A percentile compares a stretch with the other conserved stretches of the same genome.
Evolutionary conservation across 139 green algal genomes (phyloP).

Genomic region (Diplosphaera chodatii): DNA sequence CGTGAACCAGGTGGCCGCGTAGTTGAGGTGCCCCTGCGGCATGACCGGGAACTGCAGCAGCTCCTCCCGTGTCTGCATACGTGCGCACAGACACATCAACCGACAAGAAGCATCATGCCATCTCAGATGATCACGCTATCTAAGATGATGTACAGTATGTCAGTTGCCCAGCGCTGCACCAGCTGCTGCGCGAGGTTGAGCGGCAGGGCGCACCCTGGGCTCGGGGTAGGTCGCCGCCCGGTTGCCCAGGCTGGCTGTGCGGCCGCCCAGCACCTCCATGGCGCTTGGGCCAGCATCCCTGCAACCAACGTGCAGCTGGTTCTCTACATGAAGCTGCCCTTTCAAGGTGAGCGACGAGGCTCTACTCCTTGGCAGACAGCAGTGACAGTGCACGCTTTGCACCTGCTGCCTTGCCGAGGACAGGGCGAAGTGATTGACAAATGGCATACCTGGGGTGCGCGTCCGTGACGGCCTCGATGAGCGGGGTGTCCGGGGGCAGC

Average conservation of each 20-base stretch:
- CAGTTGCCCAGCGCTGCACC: too few relatives aligned
- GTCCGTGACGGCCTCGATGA: slow-evolving; percentile 42
- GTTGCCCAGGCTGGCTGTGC: slow-evolving; percentile 1
- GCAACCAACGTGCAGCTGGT: not conserved
- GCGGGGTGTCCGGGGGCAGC: slow-evolving; percentile 42
- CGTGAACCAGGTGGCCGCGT: slow-evolving; percentile 56
- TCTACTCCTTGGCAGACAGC: too few relatives aligned
- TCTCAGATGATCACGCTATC: too few relatives aligned
- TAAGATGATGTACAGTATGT: too few relatives aligned
- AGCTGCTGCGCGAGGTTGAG: too few relatives aligned
- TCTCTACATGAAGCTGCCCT: too few relatives aligned
- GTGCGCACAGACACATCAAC: slow-evolving; percentile 49
- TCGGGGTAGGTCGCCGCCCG: not conserved
- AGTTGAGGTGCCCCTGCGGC: slow-evolving; percentile 64
- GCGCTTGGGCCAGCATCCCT: slow-evolving; percentile 6
- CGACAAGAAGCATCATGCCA: too few relatives aligned
- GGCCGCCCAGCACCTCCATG: slow-evolving; percentile 28
- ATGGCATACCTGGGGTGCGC: not conserved
- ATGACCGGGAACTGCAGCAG: slow-evolving; percentile 56
- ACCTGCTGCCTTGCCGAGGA: too few relatives aligned
- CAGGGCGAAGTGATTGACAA: not conserved
- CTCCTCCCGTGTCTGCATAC: slow-evolving; percentile 27
- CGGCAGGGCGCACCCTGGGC: not conserved
- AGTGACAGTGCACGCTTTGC: too few relatives aligned
- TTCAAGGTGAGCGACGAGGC: too few relatives aligned